Base-by-base conservation (phyloP, 805 yeast species). In the Teunomyces cretensis region DNA sequence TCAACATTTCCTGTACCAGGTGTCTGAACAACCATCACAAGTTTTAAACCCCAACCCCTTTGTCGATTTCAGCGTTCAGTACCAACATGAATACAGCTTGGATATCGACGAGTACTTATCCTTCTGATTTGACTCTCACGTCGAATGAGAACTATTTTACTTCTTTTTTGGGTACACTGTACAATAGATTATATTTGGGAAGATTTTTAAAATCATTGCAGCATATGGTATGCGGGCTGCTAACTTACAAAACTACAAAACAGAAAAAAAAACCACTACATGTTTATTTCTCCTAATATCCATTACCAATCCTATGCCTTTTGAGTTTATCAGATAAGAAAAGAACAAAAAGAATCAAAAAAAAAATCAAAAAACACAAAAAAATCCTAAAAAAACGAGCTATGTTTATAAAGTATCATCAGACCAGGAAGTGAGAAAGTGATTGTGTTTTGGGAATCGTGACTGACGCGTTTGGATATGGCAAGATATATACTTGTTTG, bases 101-200 rank as follows among this genome's bases (percentile, higher is more conserved):
- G 58, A 64, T 42, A 55, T 65, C 30, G 67, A 63, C 30, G 68
- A 65, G 46, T 65, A 60, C 46, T 64, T 65, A 53, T 58, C 65
- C 37, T 54, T 62, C 45, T 62, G 54, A 49, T 28, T 36, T 22
- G 28, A n/a, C 19, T 6, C 16, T 15, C 13, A 22, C 9, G n/a
- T 22, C 14, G 7, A 35, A 19, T 35, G 12, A 19, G 15, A 22
- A 17, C 3, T 12, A 15, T 9, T 32, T 32, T 32, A 32, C 17
- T 32, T 32, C 35, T 32, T 32, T 31, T 31, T 26, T 26, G 28
- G 33, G 35, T 32, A 15, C 35, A 32, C 22, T 32, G 35, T 22
- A 35, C 28, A 35, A 17, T 35, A 19, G 22, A 39, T 30, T 39
- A 19, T 39, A n/a, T 24, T 28, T 39, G 26, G 41, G 41, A 30